Evolutionary conservation across 371 early-diverging fungal species (phyloP), one percentile per base, ranked within the genome.

Genomic region (Mortierella sp.): DNA sequence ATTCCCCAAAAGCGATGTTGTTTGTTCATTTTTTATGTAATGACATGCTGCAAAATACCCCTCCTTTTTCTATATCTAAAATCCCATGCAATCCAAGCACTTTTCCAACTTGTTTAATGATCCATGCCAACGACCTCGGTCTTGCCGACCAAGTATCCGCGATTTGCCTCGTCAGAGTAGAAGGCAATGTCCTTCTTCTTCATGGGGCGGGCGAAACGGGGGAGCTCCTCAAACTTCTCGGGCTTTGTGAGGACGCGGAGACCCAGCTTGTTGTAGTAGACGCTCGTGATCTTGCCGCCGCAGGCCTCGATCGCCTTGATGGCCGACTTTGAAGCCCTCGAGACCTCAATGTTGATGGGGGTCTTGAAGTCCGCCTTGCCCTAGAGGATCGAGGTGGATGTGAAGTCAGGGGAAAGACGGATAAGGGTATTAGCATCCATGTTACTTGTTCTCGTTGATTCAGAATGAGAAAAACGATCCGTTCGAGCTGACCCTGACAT

Each of bases 261-360:
- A n/a, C 93, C 95, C 69, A 93, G 78, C 64, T 82, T 72, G 78
- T 96, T 95, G 77, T 94, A 94, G 86, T 97, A 95, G 26, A 94
- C 94, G 64, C 92, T 89, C 0, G 94, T 93, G 39, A 98, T 92
- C 66, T 86, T 91, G 53, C 99, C 99, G 11, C 98, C 99, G 1
- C 91, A 89, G 40, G 86, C 88, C 79, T 99, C 98, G 65, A 99
- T 87, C 24, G 92, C 87, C 79, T 91, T 87, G 83, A 98, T 95
- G 26, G 99, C 97, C 48, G 89, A 79, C 71, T 90, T 88, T 11
- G 95, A 93, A 16, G 97, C 98, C 79, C 92, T 90, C 0, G 96
- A 93, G 16, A 97, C 96, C 80, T 96, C 96, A 64, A 99, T 91
- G 40, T 92, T 91, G 67, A 99, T 85, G 44, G 92, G 89, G 0